Base-by-base conservation (phyloP, 192 early-diverging fungal species). In the Podila epigama region DNA sequence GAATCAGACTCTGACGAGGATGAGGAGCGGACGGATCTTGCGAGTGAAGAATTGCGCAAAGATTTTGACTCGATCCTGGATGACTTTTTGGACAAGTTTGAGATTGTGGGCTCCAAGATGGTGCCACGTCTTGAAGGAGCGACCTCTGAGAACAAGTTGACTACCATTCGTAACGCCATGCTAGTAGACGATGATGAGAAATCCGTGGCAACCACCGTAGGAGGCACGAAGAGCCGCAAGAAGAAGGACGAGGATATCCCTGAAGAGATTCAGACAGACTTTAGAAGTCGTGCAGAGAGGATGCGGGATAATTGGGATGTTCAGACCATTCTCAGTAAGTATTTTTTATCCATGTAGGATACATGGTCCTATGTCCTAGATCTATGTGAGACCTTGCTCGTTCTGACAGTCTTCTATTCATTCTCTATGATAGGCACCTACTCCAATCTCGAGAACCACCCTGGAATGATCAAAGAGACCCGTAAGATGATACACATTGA, bases 401-500 rank as follows among this genome's bases (percentile, higher is more conserved):
- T 51, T 35, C 27, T 27, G 16, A 10, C 15, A 1, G 13, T 4
- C 12, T 48, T 22, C 59, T 40, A 15, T 20, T 63, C 42, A 4
- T 16, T 12, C 4, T 40, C 9, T 16, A 55, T 12, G 32, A 51
- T 66, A 81, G 79, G 70, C 39, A 97, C 94, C 4, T 95, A 96
- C 81, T 94, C 95, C 48, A 97, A 96, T 79, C 86, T 96, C 61
- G 96, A 97, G 72, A 97, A 99, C 79, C 93, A 94, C 59, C 96
- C 97, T 5, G 81, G 83, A 32, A 70, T 93, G 41, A 97, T 99
- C 70, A 79, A 84, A 37, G 94, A 96, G 35, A 71, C 60, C 50
- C 68, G 60, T 32, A 84, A 67, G 78, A 88, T 69, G 68, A 92
- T 93, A 72, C 84, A 82, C 51, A 87, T 93, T 61, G 87, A 89